These are phyloP conservation scores for Dactylellina cionopaga DNA, from an alignment of 2,329 filamentous ascomycete genomes.

Conservation along the genomic window DNA sequence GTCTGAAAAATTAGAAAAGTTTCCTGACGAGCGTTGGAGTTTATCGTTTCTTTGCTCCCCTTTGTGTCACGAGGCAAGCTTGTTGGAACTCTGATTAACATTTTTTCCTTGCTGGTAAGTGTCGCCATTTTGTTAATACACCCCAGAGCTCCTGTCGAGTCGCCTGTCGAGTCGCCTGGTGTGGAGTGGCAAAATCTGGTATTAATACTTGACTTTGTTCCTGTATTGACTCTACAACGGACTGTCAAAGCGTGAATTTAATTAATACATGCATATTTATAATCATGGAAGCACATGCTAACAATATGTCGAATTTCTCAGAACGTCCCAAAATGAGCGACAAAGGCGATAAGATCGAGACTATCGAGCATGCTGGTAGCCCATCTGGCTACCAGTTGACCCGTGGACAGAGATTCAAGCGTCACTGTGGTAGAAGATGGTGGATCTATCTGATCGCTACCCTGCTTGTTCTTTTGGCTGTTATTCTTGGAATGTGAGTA, in stretches of 20 bases:
- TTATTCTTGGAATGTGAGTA: slow-evolving; percentile 71
- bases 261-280: no score
- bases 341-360: slow-evolving; percentile 45
- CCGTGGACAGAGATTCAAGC: slow-evolving; percentile 60
- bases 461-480: slow-evolving; percentile 65
- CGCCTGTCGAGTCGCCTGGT: not conserved
- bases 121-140: slow-evolving; percentile 19
- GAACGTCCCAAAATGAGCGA: slow-evolving; percentile 38
- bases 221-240: no score
- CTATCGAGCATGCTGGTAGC: slow-evolving; percentile 43
- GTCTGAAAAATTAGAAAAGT: slow-evolving; percentile 15
- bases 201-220: not conserved
- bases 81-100: slow-evolving; percentile 20
- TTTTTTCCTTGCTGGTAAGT: slow-evolving; percentile 36
- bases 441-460: slow-evolving; percentile 69
- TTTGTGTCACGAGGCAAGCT: slow-evolving; percentile 37
- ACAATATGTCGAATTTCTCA: not conserved
- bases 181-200: not conserved
- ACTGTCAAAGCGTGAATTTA: no score
- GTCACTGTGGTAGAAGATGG: slow-evolving; percentile 70
- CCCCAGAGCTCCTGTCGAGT: not conserved
- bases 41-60: slow-evolving; percentile 2
- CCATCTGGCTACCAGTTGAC: slow-evolving; percentile 3
- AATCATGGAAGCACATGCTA: not conserved
- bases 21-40: slow-evolving; percentile 9